Base-by-base conservation (phyloP, 2,329 filamentous ascomycete genomes). In the Botrytis pseudocinerea region DNA sequence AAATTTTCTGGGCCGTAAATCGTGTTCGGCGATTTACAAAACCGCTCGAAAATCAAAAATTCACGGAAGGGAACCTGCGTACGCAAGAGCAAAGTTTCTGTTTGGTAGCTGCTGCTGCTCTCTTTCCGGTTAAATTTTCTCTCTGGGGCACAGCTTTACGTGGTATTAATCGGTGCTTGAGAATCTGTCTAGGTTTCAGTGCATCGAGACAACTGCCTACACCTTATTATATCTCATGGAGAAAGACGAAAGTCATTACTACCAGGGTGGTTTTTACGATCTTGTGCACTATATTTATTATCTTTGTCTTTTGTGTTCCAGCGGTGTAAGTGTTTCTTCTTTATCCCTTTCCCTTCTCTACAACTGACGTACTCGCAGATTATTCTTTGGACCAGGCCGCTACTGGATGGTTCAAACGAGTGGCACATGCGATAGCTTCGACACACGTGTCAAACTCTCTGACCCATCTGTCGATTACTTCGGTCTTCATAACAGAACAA, bases 381-480 rank as follows among this genome's bases (percentile, higher is more conserved):
- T 71, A 38, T 8, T 18, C 35, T 2, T 64, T 18, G 59, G 59
- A 28, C 69, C 69, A 8, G 57, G 59, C 4, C 12, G 16, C 18
- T 14, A 32, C 25, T 64, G 40, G 44, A 62, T 10, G 16, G 22
- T 1, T 22, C 32, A 51, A 38, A 64, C 42, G 28, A 4, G n/a
- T 4, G 32, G 25, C 6, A 64, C 69, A 32, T 71, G 69, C 59
- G 14, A 32, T 48, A 35, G 35, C 22, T 71, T 71, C 6, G 59
- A 71, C 22, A 71, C 69, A 28, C 59, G 59, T 9, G 32, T 71
- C 35, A 28, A 20, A 20, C 35, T 71, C 9, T 20, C 44, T 32
- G 12, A 28, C 2, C 32, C 69, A 28, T 12, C 2, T 28, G 18
- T 42, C 18, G 8, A 35, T 40, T 63, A 48, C n/a, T 69, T 57